Base-by-base conservation (phyloP, 148 eudicot genomes). In the Spergularia bocconei region DNA sequence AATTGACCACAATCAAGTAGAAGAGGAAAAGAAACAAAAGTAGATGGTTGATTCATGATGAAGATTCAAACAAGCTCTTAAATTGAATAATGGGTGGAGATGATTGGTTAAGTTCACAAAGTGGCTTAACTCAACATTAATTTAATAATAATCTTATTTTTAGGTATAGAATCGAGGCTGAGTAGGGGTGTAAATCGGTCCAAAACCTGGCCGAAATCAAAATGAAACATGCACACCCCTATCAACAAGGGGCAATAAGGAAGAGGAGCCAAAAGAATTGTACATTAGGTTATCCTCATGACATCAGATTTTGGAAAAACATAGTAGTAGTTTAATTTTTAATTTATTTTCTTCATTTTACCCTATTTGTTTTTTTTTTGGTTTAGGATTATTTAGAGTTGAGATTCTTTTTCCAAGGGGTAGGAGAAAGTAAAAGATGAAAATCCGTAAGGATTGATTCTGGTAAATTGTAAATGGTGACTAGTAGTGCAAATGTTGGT, bases 251-350 rank as follows among this genome's bases (percentile, higher is more conserved):
- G 53, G 61, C 0, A 73, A 71, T 69, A 71, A 75, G 54, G 21
- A 50, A 64, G 76, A 77, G 75, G 75, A 78, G 81, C 78, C 61
- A 73, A 19, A 50, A 68, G 7, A 81, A 81, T 63, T 81, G 84
- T 81, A 81, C 75, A 81, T 68, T 54, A 69, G 75, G 78, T 41
- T 56, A 71, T 78, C 52, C 62, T 41, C 68, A 20, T 16, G 44
- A 17, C 16, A 21, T 50, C 13, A 38, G 20, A 72, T 76, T 81
- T 81, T 81, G 77, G 62, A 76, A 67, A 65, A 56, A 68, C 51
- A 19, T 59, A 58, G 12, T 61, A 21, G 64, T 57, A 65, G 63
- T 16, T 59, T 29, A 66, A 7, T 55, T 51, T 54, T 54, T 67
- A 23, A 68, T 67, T 57, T 13, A 20, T 11, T 38, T 10, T 60